Base-by-base conservation (phyloP, 2,329 filamentous ascomycete genomes). In the Penicillium sp. region DNA sequence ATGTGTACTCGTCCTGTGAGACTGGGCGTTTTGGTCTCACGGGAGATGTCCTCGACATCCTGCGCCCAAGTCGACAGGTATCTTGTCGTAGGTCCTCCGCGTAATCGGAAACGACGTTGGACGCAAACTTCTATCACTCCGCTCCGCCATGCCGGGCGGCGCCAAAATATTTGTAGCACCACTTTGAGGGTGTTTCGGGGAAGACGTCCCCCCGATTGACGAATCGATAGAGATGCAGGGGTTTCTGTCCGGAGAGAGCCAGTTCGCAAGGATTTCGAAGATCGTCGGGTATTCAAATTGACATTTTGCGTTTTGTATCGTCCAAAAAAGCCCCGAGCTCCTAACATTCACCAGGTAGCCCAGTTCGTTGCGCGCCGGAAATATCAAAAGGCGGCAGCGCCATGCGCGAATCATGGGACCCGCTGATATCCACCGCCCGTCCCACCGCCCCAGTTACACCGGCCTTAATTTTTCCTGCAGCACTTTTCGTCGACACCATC, bases 1-100 rank as follows among this genome's bases (percentile, higher is more conserved):
- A 97, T 83, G 70, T 95, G 87, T 62, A 96, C 88, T 37, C 88
- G 83, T 60, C 79, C 75, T 6, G 73, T 73, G 41, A 76, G 57
- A 37, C 65, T 64, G 37, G 60, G 61, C 17, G 61, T 66, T 15
- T 61, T 58, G n/a, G 64, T 57, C 12, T 65, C 63, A 31, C 53
- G 53, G 7, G 68, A 62, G 50, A 62, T 39, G 31, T 72, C 67
- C 12, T 70, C 61, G 25, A 55, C 58, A 42, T 73, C 67, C 54
- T 73, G 69, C 50, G 65, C 62, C 68, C 69, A 73, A 49, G 70
- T 70, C 43, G 73, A 70, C 22, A 64, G 20, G 22, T 53, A 64
- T 51, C 71, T 68, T 35, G 47, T 53, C 15, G 31, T 38, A 38
- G 50, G n/a, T 2, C 22, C 47, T 39, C 48, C 45, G 39, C 17